phyloP scores from a whole-genome alignment of 108 stramenopile genomes.

The Cyclotella choctawhatcheeana region DNA sequence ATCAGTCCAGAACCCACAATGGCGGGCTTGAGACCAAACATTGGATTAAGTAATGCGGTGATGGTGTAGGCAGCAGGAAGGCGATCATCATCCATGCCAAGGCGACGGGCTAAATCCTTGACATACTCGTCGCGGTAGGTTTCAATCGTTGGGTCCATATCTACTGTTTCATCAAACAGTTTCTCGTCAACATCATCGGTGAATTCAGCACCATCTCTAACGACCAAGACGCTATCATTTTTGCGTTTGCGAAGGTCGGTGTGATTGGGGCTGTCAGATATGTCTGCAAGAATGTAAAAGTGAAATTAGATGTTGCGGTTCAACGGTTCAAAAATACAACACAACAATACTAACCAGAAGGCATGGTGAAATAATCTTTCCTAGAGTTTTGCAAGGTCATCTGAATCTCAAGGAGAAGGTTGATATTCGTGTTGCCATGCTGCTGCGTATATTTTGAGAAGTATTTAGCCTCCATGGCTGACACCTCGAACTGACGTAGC shows the following conservation, averaged over 20 bases:
- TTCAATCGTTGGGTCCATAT: not conserved
- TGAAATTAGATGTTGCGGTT: too few species aligned
- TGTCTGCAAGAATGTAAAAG: not conserved
- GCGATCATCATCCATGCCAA: not conserved
- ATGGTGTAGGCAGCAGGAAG: not conserved
- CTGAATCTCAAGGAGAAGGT: not conserved
- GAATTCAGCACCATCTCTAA: not conserved
- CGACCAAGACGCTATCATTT: not conserved
- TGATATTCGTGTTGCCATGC: not conserved
- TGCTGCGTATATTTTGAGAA: slow-evolving; percentile 11
- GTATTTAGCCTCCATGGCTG: not conserved
- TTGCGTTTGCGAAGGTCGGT: not conserved
- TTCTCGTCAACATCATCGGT: not conserved
- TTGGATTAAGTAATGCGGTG: not conserved
- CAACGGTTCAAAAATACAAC: not conserved
- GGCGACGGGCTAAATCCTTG: not conserved
- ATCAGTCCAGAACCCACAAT: not conserved
- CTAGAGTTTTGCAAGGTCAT: not conserved
- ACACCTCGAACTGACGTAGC: slow-evolving; percentile 5
- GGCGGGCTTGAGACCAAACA: slow-evolving; percentile 3
- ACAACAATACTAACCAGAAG: not conserved
- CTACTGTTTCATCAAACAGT: not conserved
- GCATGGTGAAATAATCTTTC: not conserved
- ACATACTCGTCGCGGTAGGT: not conserved
- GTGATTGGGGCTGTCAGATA: not conserved